Evolutionary conservation across 768 basidiomycete genomes (phyloP), one percentile per base, ranked within the genome.

Genomic region (Podaxis carcinomalis): DNA sequence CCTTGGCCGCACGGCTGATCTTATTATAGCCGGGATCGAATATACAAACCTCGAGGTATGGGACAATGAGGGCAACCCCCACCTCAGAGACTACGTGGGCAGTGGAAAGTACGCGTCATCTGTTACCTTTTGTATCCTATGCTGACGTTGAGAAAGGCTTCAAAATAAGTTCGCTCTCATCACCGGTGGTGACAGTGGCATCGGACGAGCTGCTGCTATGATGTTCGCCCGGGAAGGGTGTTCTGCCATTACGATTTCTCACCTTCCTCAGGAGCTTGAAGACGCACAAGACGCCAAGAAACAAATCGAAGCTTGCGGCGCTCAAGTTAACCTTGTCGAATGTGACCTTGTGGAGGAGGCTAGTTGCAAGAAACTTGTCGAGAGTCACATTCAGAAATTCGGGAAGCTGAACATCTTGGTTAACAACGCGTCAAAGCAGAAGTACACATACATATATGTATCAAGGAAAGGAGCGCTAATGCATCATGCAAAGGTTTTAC

Each of bases 351-450:
- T 76, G 66, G 66, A 77, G 3, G 73, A 75, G 16, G 65, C 63
- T 1, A 72, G 76, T 28, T 76, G 79, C 68, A 74, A 84, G 65
- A 68, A 72, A 2, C 69, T 83, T 58, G 71, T 86, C 59, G 74
- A 81, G 6, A 69, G 74, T 50, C 85, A 86, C 66, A 64, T 85
- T 59, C 62, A 73, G 35, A 73, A 67, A 50, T 84, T 78, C 62
- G 75, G 76, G 19, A 72, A 73, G 57, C 67, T 85, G 27, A 80
- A 87, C 67, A 75, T 87, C 51, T 74, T 86, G 51, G 83, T 88
- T 57, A 85, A 86, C 70, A 85, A 86, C 68, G 84, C 83, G 19
- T 77, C 76, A 44, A 82, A 84, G 66, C 78, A 80, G 63, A 72
- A 74, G 73, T 71, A 55, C 35, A 70, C 64, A 13, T 32, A 3